Percentiles rank a stretch among this genome's conserved stretches.
phyloP scores from a whole-genome alignment of 345 rosid species.

The Orychophragmus violaceus region DNA sequence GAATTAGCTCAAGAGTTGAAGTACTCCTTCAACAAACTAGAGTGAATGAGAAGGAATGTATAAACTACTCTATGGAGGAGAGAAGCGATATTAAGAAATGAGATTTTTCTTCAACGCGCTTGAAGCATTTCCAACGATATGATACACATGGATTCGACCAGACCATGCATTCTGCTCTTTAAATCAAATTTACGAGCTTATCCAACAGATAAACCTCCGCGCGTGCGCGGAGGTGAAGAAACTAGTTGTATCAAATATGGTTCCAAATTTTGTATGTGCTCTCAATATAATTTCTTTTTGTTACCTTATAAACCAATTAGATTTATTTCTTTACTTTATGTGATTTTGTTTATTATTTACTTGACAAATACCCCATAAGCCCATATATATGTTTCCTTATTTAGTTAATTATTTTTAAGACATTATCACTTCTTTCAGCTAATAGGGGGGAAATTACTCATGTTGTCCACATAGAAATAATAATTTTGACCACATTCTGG shows the following conservation, averaged over 20 bases:
- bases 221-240: too few species aligned
- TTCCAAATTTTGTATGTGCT: not conserved
- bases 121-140: conserved; percentile 28
- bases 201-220: too few species aligned
- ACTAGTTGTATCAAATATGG: not conserved
- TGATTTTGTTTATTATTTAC: not conserved
- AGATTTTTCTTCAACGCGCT: too few species aligned
- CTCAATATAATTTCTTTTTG: too few species aligned
- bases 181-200: too few species aligned
- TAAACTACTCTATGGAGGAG: conserved; percentile 14
- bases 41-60: not conserved
- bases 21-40: conserved; percentile 4
- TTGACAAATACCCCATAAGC: too few species aligned
- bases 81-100: conserved; percentile 6
- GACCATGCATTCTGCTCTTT: conserved; percentile 49
- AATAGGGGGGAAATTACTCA: not conserved
- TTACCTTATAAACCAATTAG: not conserved
- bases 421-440: not conserved
- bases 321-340: not conserved
- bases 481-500: not conserved
- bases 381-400: too few species aligned
- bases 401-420: too few species aligned
- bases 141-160: conserved; percentile 45
- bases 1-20: conserved; percentile 10
- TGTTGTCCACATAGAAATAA: not conserved